Evolutionary conservation across 1,139 yeast genomes (phyloP).

Genomic region (Diutina scorzettiae): DNA sequence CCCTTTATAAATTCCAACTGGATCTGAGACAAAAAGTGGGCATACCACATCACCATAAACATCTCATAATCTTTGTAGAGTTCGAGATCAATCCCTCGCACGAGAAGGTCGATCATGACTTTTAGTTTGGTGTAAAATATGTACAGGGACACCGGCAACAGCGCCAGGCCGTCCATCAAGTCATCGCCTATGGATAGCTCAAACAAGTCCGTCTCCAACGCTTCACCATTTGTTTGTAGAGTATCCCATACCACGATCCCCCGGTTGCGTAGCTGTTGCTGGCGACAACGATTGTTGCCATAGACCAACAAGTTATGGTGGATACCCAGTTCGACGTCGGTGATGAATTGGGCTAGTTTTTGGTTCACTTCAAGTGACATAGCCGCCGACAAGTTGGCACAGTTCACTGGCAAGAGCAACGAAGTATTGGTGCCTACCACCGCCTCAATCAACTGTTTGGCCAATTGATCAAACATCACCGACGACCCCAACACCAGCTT

Average conservation of each 20-base stretch:
- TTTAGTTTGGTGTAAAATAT: constrained; percentile 52
- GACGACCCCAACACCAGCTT: constrained; percentile 25
- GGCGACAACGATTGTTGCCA: constrained; percentile 73
- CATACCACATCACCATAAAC: constrained; percentile 58
- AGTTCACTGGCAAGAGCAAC: background rate
- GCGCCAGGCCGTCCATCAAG: constrained; percentile 16
- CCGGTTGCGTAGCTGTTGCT: constrained; percentile 57
- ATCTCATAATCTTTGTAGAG: constrained; percentile 65
- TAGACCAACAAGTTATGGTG: constrained; percentile 45
- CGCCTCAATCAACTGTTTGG: background rate
- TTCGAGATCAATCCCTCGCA: constrained; percentile 69
- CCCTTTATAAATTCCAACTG: constrained; percentile 38
- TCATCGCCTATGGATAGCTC: constrained; percentile 24
- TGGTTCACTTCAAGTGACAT: constrained; percentile 10
- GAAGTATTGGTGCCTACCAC: background rate
- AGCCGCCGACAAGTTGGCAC: background rate
- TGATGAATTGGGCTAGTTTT: constrained; percentile 12
- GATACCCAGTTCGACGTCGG: constrained; percentile 32
- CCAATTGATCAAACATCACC: background rate
- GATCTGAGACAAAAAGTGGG: constrained; percentile 38
- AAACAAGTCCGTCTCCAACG: constrained; percentile 32
- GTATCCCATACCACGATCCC: constrained; percentile 62
- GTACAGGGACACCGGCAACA: constrained; percentile 55
- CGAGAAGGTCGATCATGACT: constrained; percentile 58
- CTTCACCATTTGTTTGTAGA: constrained; percentile 57